Evolutionary conservation across 75 land plant genomes (phyloP), one percentile per base, ranked within the genome.

Genomic region (Pinus albicaulis): DNA sequence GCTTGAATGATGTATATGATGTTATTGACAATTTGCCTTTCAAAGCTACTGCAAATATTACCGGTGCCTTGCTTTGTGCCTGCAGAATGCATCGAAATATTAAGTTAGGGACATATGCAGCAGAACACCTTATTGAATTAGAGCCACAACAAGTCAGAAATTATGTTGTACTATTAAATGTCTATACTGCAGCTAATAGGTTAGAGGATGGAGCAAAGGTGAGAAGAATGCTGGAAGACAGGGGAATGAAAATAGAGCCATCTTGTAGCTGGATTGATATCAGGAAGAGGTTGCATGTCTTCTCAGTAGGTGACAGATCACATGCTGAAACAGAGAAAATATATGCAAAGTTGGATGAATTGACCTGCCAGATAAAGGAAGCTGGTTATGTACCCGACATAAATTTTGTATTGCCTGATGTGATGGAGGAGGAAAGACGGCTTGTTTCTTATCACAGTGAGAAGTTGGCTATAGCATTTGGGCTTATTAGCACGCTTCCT

Each of bases 61-160:
- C 89, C 91, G 91, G 86, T 59, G 86, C 87, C 19, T 83, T 91
- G 80, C 82, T 91, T 5, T 87, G 83, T 57, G 89, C 93, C 72
- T 85, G 91, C 74, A 87, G 91, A 70, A 78, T 85, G 12, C 87
- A 91, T 75, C 78, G 73, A 55, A 81, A 89, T 75, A 14, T 81
- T 5, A 80, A 89, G 75, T 84, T 89, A 23, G 93, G 87, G 28
- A 83, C 77, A 38, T 78, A 71, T 73, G 91, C 93, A 28, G 93
- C 93, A 53, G 89, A 89, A 64, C 80, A 79, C 44, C 80, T 89
- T 41, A 77, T 80, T 44, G 89, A 81, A 19, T 74, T 91, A 88
- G 89, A 81, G 36, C 91, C 93, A 23, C 83, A 79, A 57, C 89
- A 89, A 56, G 73, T 87, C 0, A 69, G 77, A 52, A 83, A 84